Conservation (phyloP, 2,329 filamentous ascomycete genomes). For the Fusarium redolens region DNA sequence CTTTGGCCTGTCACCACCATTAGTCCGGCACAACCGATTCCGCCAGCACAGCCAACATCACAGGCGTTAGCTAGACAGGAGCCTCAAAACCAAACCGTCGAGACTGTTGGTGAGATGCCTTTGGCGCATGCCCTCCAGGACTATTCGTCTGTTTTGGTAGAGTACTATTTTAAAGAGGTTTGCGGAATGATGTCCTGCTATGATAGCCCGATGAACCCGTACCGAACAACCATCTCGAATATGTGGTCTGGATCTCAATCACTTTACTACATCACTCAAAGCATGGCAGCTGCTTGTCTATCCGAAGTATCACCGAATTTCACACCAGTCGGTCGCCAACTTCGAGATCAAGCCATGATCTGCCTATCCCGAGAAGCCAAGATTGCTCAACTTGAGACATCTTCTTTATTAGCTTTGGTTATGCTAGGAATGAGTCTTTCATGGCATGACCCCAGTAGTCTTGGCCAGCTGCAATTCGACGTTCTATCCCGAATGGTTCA, state of each 20-base stretch:
- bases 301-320: slow-evolving; percentile 60
- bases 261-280: slow-evolving; percentile 70
- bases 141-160: slow-evolving; percentile 66
- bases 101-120: slow-evolving; percentile 15
- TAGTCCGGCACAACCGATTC: background rate
- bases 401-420: slow-evolving; percentile 66
- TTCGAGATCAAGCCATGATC: slow-evolving; percentile 63
- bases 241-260: slow-evolving; percentile 68
- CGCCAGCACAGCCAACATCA: background rate
- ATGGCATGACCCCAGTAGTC: slow-evolving; percentile 67
- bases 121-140: slow-evolving; percentile 45
- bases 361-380: slow-evolving; percentile 61
- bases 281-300: slow-evolving; percentile 71
- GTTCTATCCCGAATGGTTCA: slow-evolving; percentile 30
- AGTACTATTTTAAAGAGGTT: slow-evolving; percentile 73
- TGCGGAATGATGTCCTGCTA: slow-evolving; percentile 72
- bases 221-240: slow-evolving; percentile 66
- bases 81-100: background rate
- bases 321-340: slow-evolving; percentile 60
- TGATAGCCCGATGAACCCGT: slow-evolving; percentile 71
- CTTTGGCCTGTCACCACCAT: slow-evolving; percentile 15
- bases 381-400: slow-evolving; percentile 61
- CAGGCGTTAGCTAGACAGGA: background rate
- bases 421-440: slow-evolving; percentile 69
- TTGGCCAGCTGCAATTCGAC: slow-evolving; percentile 53